These are phyloP conservation scores for Alloteropsis semialata DNA, from an alignment of 176 grass and related monocot genomes.

Conservation along the genomic window DNA sequence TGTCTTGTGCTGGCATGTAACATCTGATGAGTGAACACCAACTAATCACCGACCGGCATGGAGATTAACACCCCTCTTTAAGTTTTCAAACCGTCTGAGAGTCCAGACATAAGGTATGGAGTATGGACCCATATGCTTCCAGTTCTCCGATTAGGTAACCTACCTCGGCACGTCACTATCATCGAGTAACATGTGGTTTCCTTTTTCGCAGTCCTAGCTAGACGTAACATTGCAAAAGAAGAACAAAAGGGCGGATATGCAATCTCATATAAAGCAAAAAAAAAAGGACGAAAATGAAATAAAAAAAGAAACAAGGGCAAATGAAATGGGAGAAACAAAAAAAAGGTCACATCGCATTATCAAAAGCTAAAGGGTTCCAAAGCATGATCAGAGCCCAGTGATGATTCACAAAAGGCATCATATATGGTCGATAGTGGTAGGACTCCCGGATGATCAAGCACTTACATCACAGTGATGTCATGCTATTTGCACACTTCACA, in stretches of 20 bases:
- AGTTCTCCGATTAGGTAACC: constrained; percentile 14
- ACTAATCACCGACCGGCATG: not conserved
- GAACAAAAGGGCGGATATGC: not conserved
- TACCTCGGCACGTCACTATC: constrained; percentile 17
- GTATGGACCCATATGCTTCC: not conserved
- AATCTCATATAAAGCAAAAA: constrained; percentile 1
- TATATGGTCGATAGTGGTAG: constrained; percentile 28
- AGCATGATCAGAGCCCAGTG: constrained; percentile 29
- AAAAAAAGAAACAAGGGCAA: constrained; percentile 13
- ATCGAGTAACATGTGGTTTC: constrained; percentile 16
- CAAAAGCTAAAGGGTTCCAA: constrained; percentile 38
- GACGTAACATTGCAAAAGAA: not conserved
- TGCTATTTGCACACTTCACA: not conserved
- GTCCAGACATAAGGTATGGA: not conserved
- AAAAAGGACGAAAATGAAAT: constrained; percentile 7
- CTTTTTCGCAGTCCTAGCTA: not conserved
- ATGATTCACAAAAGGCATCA: constrained; percentile 24
- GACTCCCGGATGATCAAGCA: constrained; percentile 34
- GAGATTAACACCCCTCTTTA: not conserved
- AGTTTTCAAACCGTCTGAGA: not conserved
- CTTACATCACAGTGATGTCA: constrained; percentile 10
- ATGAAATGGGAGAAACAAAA: not conserved
- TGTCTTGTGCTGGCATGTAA: not conserved
- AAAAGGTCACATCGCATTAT: constrained; percentile 48
- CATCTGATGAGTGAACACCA: not conserved